Evolutionary conservation across 2,329 filamentous ascomycete species (phyloP).

Genomic region (Trichoderma aggressivum): DNA sequence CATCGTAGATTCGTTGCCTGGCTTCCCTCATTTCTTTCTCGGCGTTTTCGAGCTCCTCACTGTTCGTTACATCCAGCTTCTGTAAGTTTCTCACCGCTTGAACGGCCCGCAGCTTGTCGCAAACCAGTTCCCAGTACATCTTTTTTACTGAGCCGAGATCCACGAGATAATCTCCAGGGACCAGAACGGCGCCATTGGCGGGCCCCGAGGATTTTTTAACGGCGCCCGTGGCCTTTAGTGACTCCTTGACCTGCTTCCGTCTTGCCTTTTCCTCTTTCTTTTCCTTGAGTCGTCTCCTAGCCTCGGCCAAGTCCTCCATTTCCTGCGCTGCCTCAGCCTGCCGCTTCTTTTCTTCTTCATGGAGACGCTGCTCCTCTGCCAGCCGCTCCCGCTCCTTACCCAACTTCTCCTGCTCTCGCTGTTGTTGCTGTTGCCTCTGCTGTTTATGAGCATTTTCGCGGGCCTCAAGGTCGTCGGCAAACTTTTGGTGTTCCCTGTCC

Average conservation of each 20-base stretch:
- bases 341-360: conserved; percentile 36
- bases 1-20: conserved; percentile 36
- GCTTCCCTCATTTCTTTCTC: conserved; percentile 30
- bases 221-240: conserved; percentile 28
- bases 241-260: conserved; percentile 37
- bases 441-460: conserved; percentile 66
- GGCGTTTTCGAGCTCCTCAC: conserved; percentile 30
- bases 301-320: conserved; percentile 38
- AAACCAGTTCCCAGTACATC: conserved; percentile 40
- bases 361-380: conserved; percentile 37
- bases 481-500: conserved; percentile 66
- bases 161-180: conserved; percentile 36
- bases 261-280: conserved; percentile 41
- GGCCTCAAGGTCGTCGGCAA: conserved; percentile 83
- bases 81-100: conserved; percentile 35
- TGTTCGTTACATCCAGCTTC: conserved; percentile 24
- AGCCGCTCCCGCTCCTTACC: conserved; percentile 38
- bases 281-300: conserved; percentile 37
- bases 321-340: conserved; percentile 38
- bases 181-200: conserved; percentile 34
- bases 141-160: conserved; percentile 31
- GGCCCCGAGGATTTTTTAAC: conserved; percentile 27
- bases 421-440: conserved; percentile 48
- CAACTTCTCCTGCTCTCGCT: conserved; percentile 33
- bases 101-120: conserved; percentile 40